Base-by-base conservation (phyloP, 2,329 filamentous ascomycete genomes). In the Arthrinium phaeospermum region DNA sequence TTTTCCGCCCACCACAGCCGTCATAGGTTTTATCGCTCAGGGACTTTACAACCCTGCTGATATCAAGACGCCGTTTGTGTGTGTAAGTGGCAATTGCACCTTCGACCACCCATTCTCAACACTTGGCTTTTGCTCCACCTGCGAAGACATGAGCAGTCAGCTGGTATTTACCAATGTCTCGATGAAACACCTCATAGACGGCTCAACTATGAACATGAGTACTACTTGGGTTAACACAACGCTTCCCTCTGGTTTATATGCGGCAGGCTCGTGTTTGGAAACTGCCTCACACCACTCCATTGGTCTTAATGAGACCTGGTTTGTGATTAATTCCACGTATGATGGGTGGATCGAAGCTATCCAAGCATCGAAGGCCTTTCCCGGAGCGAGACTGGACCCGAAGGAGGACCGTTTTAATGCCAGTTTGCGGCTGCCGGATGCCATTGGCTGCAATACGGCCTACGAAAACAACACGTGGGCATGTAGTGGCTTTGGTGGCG, bases 81-180 rank as follows among this genome's bases (percentile, higher is more conserved):
- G 69, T n/a, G 10, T 34, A 12, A 64, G 51, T 4, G 69, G 69
- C 22, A 70, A 70, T 22, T 70, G 69, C 27, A 70, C 69, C 27
- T 70, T 70, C 12, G 69, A 64, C 2, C 22, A 64, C 13, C 7
- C 10, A 7, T 70, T 45, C 69, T 70, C 69, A 3, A 70, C 69
- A 12, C 69, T 70, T 4, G 69, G 69, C 10, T 70, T 57, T 51
- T 70, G 69, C 13, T 14, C 69, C 19, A 70, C 69, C 22, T 70
- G 69, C 44, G 51, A 70, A 57, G 69, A 70, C 24, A 57, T 64
- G 69, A 70, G 30, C n/a, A 57, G 24, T 19, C 51, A 70, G 34
- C 30, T 70, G 22, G 24, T 2, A 12, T 57, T 70, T 27, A 34
- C 24, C 19, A 45, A 70, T 41, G 16, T 45, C 16, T 41, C 46